Evolutionary conservation across 345 rosid species (phyloP).

Genomic region (Rhodomyrtus tomentosa): DNA sequence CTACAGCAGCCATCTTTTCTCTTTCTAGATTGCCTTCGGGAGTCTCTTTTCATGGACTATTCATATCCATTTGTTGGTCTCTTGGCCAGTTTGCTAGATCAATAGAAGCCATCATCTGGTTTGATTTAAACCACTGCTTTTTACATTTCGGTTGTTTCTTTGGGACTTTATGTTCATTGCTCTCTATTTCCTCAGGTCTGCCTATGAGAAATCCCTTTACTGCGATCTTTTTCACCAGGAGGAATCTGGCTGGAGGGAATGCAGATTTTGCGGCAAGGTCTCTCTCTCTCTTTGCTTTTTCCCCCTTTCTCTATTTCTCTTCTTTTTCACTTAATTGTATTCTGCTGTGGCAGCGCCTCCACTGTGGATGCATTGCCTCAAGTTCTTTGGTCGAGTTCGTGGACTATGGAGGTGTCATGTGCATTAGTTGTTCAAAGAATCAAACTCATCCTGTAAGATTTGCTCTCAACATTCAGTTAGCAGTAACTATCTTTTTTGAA

Average conservation of each 20-base stretch:
- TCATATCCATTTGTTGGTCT: not conserved
- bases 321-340: not conserved
- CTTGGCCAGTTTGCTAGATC: not conserved
- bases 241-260: slow-evolving; percentile 97
- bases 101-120: not conserved
- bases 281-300: not conserved
- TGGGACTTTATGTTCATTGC: not conserved
- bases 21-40: not conserved
- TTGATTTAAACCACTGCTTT: not conserved
- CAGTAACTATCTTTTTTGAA: not conserved
- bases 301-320: not conserved
- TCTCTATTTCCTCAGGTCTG: slow-evolving; percentile 29
- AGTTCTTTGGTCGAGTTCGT: slow-evolving; percentile 60
- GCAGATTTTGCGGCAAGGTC: slow-evolving; percentile 68
- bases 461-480: not conserved
- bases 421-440: slow-evolving; percentile 52
- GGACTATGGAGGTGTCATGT: slow-evolving; percentile 76
- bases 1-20: not conserved
- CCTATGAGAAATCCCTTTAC: slow-evolving; percentile 55
- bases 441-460: slow-evolving; percentile 46
- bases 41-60: not conserved
- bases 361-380: slow-evolving; percentile 96
- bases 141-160: not conserved
- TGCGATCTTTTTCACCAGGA: slow-evolving; percentile 63
- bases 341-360: slow-evolving; percentile 53